Base-by-base conservation (phyloP, 164 flowering plant species). In the Berberis vulgaris region DNA sequence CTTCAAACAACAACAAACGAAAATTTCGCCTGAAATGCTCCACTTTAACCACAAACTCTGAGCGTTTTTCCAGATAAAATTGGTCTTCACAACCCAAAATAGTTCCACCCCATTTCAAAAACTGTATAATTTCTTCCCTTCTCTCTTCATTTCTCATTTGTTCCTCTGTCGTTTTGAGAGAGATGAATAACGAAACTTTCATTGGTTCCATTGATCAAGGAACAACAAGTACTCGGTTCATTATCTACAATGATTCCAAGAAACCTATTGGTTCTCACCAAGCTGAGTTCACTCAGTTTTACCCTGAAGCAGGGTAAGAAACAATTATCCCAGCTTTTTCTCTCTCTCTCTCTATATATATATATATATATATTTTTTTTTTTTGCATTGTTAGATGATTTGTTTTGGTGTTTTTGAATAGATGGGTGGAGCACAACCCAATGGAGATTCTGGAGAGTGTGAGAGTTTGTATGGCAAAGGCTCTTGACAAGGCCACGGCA, bases 351-450 rank as follows among this genome's bases (percentile, higher is more conserved):
- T 26, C 26, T 26, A 0, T 26, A 0, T 26, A 26, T 26, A 26
- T 26, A 26, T 26, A 26, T 26, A 26, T 26, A 26, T 26, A 26
- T 26, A 26, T 26, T 26, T 26, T 0, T 26, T 26, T 26, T 26
- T 26, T 5, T 65, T 43, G 26, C 60, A 60, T 43, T 47, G 6
- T 6, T 2, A 13, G 59, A 56, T 56, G 26, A 26, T 54, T n/a
- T n/a, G 59, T n/a, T 26, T 56, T 56, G 41, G 9, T 56, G n/a
- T 56, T 57, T 57, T 40, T 57, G 60, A 2, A 12, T 57, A 94
- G 99, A 75, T 91, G 97, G 99, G 97, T 91, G 65, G 99, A 95
- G 74, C 99, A 95, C 62, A 85, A 89, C 78, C 96, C 97, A 1
- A 75, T 91, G 87, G 99, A 95, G 83, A 91, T 95, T 43, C 59